phyloP scores from a whole-genome alignment of 331 rosid genomes.

The Quercus lobata region DNA sequence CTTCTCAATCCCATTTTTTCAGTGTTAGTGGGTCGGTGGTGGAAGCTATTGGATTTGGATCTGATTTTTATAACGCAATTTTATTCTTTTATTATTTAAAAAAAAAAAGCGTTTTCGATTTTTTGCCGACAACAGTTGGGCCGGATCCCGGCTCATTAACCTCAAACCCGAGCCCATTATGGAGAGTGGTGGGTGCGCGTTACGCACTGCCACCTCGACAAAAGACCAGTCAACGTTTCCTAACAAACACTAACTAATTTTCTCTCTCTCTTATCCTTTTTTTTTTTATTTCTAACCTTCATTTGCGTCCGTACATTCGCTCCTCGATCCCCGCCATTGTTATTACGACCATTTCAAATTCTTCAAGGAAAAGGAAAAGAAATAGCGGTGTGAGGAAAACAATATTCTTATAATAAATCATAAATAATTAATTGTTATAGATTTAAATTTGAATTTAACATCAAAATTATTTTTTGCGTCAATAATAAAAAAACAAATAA shows the following conservation, averaged over 20 bases:
- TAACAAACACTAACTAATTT: background rate
- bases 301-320: slow-evolving; percentile 26
- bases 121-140: background rate
- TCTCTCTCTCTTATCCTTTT: background rate
- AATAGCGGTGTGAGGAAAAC: too few relatives aligned
- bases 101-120: background rate
- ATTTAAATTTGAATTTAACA: too few relatives aligned
- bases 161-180: background rate
- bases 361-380: too few relatives aligned
- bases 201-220: slow-evolving; percentile 23
- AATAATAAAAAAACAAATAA: too few relatives aligned
- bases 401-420: too few relatives aligned
- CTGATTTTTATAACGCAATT: too few relatives aligned
- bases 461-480: too few relatives aligned
- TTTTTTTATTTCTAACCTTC: background rate
- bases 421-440: too few relatives aligned
- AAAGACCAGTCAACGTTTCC: slow-evolving; percentile 31
- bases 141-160: background rate
- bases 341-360: slow-evolving; percentile 38
- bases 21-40: too few relatives aligned
- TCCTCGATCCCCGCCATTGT: background rate
- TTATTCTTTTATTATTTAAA: too few relatives aligned
- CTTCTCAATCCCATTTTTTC: slow-evolving; percentile 49
- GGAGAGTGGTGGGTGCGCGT: slow-evolving; percentile 26
- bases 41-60: too few relatives aligned